These are phyloP conservation scores for Saccharomycopsis capsularis DNA, from an alignment of 805 yeast genomes.

Conservation along the genomic window DNA sequence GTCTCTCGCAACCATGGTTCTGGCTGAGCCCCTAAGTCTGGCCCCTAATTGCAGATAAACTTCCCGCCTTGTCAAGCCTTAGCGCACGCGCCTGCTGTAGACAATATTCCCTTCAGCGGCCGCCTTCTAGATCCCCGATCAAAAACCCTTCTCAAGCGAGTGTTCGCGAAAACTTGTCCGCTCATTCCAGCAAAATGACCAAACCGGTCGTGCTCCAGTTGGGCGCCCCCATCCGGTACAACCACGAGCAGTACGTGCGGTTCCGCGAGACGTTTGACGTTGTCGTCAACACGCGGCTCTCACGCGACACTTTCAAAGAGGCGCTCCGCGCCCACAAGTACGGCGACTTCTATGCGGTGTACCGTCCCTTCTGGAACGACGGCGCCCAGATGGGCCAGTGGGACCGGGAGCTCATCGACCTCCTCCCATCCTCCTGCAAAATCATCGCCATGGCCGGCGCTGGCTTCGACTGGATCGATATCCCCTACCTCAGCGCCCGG, in stretches of 20 bases:
- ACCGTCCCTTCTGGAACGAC: slow-evolving; percentile 21
- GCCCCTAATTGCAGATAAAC: too few relatives aligned
- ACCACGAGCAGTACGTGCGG: slow-evolving; percentile 7
- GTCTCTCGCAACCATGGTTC: too few relatives aligned
- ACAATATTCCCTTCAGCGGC: too few relatives aligned
- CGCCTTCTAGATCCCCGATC: too few relatives aligned
- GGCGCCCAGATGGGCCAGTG: slow-evolving; percentile 21
- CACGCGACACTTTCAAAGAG: slow-evolving; percentile 7
- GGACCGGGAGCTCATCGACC: slow-evolving; percentile 17
- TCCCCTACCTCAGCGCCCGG: slow-evolving; percentile 32
- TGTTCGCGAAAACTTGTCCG: too few relatives aligned
- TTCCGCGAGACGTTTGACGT: slow-evolving; percentile 11
- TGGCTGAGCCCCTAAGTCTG: too few relatives aligned
- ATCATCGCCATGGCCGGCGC: slow-evolving; percentile 33
- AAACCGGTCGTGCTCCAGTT: slow-evolving; percentile 17
- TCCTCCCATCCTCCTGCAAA: slow-evolving; percentile 14
- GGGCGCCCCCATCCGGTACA: slow-evolving; percentile 21
- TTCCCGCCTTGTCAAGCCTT: too few relatives aligned
- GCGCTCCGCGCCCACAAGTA: slow-evolving; percentile 6
- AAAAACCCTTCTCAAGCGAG: too few relatives aligned
- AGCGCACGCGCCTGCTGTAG: too few relatives aligned
- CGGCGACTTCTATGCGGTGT: slow-evolving; percentile 18
- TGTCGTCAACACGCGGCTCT: neutral
- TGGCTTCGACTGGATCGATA: slow-evolving; percentile 51
- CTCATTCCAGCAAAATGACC: slow-evolving; percentile 12